A percentile compares a stretch with the other conserved stretches of the same genome.
Evolutionary conservation across 1,139 yeast genomes (phyloP).

Genomic region (Yamadazyma blattariae): DNA sequence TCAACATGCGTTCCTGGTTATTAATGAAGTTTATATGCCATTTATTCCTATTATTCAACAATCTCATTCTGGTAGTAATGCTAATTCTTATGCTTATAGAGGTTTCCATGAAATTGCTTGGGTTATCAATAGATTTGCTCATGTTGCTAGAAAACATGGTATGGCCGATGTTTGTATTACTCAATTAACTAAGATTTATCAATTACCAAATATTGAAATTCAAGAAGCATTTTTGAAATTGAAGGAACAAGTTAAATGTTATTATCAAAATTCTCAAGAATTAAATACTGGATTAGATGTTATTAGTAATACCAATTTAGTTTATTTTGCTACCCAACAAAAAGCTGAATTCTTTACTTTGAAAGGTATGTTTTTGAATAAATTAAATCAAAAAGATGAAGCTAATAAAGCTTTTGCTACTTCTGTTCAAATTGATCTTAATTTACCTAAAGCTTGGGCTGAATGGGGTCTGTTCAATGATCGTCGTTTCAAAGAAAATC

Average conservation of each 20-base stretch:
- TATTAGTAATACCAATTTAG: conserved; percentile 91
- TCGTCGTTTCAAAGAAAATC: conserved; percentile 79
- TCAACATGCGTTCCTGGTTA: conserved; percentile 97
- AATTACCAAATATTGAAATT: conserved; percentile 94
- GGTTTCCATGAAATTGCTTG: conserved; percentile 99
- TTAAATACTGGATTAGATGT: conserved; percentile 94
- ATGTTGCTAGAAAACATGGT: conserved; percentile 93
- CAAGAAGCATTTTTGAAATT: conserved; percentile 96
- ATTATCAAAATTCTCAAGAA: conserved; percentile 84
- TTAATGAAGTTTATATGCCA: conserved; percentile 91
- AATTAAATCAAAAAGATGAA: conserved; percentile 83
- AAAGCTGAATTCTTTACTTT: conserved; percentile 96
- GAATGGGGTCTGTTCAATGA: conserved; percentile 99
- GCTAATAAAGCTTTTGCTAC: conserved; percentile 98
- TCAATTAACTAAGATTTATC: conserved; percentile 90
- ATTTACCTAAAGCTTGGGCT: conserved; percentile 98
- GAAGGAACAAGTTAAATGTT: conserved; percentile 97
- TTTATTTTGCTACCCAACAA: conserved; percentile 94
- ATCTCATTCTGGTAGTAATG: conserved; percentile 65
- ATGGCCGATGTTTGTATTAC: conserved; percentile 96
- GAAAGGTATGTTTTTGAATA: conserved; percentile 96
- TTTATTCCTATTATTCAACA: conserved; percentile 84
- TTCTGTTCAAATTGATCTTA: conserved; percentile 92
- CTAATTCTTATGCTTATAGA: conserved; percentile 89
- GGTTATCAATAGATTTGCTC: conserved; percentile 98